Base-by-base conservation (phyloP, 208 protist species). In the Jaenimonas drosophilae region DNA sequence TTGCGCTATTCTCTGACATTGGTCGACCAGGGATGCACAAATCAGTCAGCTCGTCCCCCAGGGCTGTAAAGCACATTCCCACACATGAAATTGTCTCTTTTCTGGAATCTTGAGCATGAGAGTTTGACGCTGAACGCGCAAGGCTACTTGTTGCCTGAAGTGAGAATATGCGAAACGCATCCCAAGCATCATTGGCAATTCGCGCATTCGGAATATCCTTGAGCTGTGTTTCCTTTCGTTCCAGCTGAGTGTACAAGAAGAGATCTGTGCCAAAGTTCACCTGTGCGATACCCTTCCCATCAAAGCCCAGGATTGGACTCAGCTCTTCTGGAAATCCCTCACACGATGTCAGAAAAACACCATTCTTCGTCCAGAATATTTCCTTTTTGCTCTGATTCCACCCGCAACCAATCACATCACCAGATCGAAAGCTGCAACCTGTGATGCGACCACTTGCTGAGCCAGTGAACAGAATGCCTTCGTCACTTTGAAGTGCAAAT, bases 311-410 rank as follows among this genome's bases (percentile, higher is more conserved):
- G 6, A 93, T 54, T 16, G 88, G 88, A 49, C 66, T 49, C 17
- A 88, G 54, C 21, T 60, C 19, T 11, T 42, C 41, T 37, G 49
- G 28, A 5, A 50, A n/a, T 12, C 38, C 38, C 3, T 47, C 34
- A 4, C 34, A 42, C 29, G 50, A 59, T 21, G 72, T 52, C 25
- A 92, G 56, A 21, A 74, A 27, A 19, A 55, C 75, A 23, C 89
- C 89, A 56, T 96, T 93, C 7, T 70, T 58, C 1, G 85, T 94
- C 81, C 82, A 96, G 47, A 69, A 96, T 24, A 91, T 41, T 31
- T 79, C 64, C 21, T 42, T 55, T 16, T 48, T 52, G 20, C 71
- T 73, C 14, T 46, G 55, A 41, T 74, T 64, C 79, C 83, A 87
- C 20, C 89, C 89, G 50, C 89, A 96, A 6, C 89, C 89, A 3